These are phyloP conservation scores for Cucumis hystrix DNA, from an alignment of 306 rosid species.

Conservation along the genomic window DNA sequence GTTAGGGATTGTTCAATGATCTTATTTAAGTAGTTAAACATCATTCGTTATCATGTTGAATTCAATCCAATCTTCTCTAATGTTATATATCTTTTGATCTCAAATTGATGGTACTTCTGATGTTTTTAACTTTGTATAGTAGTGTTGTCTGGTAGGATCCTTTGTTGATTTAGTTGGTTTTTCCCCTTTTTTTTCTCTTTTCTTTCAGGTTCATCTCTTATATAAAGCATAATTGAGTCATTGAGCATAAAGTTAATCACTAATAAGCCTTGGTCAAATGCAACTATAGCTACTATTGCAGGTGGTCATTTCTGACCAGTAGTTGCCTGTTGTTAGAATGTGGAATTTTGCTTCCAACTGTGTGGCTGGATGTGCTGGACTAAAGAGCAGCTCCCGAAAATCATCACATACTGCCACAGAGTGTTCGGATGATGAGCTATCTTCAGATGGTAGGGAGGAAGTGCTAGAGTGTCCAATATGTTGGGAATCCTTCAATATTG, in stretches of 20 bases:
- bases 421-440: conserved; percentile 84
- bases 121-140: neutral
- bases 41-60: neutral
- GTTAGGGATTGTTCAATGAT: neutral
- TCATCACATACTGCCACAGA: conserved; percentile 40
- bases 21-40: neutral
- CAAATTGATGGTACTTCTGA: neutral
- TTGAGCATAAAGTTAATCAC: neutral
- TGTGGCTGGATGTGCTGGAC: conserved; percentile 57
- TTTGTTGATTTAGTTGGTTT: neutral
- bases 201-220: conserved; percentile 12
- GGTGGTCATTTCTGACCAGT: neutral
- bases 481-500: conserved; percentile 93
- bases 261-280: neutral
- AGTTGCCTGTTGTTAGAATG: conserved; percentile 32
- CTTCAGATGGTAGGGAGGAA: conserved; percentile 76
- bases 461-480: conserved; percentile 93
- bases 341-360: conserved; percentile 87
- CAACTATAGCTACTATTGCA: neutral
- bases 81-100: neutral
- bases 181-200: neutral
- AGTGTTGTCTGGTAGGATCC: neutral
- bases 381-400: conserved; percentile 36
- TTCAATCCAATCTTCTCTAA: neutral
- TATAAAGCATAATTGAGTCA: conserved; percentile 1